Evolutionary conservation across 495 filamentous ascomycete species (phyloP).

Genomic region (Neurospora sp.): DNA sequence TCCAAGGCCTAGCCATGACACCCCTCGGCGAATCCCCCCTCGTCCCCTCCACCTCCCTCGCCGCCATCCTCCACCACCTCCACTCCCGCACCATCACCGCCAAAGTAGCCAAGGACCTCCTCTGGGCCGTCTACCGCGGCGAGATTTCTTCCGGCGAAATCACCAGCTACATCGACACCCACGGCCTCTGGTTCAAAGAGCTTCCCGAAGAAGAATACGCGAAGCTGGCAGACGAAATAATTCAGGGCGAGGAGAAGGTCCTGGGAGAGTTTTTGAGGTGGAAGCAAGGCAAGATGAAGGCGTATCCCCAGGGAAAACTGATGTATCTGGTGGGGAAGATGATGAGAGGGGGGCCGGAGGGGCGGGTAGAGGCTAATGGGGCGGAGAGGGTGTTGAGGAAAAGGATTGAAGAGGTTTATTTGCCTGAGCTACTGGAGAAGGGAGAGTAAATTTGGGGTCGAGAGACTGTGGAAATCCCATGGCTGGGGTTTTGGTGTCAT

Average conservation of each 20-base stretch:
- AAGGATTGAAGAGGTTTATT: conserved; percentile 11
- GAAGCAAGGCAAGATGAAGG: conserved; percentile 31
- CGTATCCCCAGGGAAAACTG: conserved; percentile 55
- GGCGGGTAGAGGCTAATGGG: conserved; percentile 62
- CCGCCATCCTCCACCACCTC: conserved; percentile 55
- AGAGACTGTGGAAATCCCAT: too few relatives aligned
- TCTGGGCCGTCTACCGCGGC: conserved; percentile 45
- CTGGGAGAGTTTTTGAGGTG: conserved; percentile 59
- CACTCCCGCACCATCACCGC: conserved; percentile 60
- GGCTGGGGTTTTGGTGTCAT: not conserved
- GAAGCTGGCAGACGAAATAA: conserved; percentile 38
- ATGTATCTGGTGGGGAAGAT: conserved; percentile 87
- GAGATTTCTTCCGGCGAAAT: conserved; percentile 25
- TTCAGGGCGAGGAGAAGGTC: conserved; percentile 47
- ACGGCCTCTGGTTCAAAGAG: conserved; percentile 55
- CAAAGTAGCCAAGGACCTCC: conserved; percentile 62
- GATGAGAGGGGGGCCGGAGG: conserved; percentile 66
- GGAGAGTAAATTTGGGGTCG: not conserved
- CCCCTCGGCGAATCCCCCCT: conserved; percentile 27
- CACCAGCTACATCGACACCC: conserved; percentile 50
- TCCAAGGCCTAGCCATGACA: conserved; percentile 30
- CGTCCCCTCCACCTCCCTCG: conserved; percentile 51
- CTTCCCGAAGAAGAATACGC: conserved; percentile 50
- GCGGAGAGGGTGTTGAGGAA: conserved; percentile 57
- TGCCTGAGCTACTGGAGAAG: not conserved